A percentile compares a stretch with the other conserved stretches of the same genome.
phyloP scores from a whole-genome alignment of 225 moss, liverwort and hornwort species.

The Physcomitrium patens region DNA sequence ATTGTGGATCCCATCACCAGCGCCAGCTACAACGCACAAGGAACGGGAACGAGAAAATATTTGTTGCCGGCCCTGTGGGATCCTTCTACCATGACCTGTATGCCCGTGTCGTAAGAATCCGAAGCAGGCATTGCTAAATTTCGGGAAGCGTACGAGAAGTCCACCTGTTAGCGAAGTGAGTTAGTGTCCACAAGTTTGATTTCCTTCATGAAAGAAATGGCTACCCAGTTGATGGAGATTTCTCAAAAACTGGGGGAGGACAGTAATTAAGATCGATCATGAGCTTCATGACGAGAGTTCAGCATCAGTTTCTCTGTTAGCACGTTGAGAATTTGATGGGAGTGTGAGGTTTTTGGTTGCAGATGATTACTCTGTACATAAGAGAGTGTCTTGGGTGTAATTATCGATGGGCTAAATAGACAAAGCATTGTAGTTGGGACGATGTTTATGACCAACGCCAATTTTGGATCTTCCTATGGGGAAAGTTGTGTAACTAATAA shows the following conservation, averaged over 20 bases:
- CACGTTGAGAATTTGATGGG: not conserved
- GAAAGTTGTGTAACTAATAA: conserved; percentile 43
- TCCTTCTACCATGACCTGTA: conserved; percentile 52
- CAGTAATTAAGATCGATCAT: conserved; percentile 30
- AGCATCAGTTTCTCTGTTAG: not conserved
- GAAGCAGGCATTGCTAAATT: not conserved
- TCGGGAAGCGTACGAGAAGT: conserved; percentile 1
- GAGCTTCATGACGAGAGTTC: conserved; percentile 36
- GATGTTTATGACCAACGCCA: conserved; percentile 40
- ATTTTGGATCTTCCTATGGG: conserved; percentile 57
- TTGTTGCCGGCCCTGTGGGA: conserved; percentile 62
- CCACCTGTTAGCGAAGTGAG: conserved; percentile 42
- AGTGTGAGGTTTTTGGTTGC: conserved; percentile 25
- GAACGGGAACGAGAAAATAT: conserved; percentile 37
- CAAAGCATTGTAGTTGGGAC: conserved; percentile 42
- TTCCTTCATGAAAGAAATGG: conserved; percentile 42
- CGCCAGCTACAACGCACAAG: conserved; percentile 63
- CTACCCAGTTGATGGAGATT: conserved; percentile 31
- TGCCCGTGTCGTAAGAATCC: conserved; percentile 37
- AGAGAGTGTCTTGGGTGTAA: conserved; percentile 42
- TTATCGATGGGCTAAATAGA: conserved; percentile 25
- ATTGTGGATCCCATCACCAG: conserved; percentile 49
- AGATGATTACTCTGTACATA: conserved; percentile 42
- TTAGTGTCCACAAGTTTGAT: conserved; percentile 32
- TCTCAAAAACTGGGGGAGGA: conserved; percentile 28